Evolutionary conservation across 2,329 filamentous ascomycete genomes (phyloP).

Genomic region (Ustulina deusta): DNA sequence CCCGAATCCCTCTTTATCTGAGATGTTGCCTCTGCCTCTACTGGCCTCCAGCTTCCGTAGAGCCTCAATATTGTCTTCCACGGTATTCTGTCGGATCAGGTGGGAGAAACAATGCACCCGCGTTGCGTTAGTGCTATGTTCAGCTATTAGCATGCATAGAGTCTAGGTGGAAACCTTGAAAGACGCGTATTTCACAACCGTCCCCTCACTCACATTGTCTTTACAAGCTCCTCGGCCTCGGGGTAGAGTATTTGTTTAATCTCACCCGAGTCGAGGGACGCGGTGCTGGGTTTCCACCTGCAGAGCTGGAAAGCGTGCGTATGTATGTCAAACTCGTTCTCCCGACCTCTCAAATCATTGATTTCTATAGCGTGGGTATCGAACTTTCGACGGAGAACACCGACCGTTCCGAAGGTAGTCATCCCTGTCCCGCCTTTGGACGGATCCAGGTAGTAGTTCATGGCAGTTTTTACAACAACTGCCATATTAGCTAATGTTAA

Average conservation of each 20-base stretch:
- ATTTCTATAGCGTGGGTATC: slow-evolving; percentile 31
- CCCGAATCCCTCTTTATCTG: slow-evolving; percentile 28
- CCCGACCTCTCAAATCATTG: slow-evolving; percentile 27
- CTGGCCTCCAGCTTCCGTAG: slow-evolving; percentile 22
- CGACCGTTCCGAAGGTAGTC: slow-evolving; percentile 32
- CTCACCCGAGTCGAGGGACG: slow-evolving; percentile 16
- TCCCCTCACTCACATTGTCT: slow-evolving; percentile 32
- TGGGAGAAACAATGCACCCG: slow-evolving; percentile 37
- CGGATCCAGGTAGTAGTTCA: slow-evolving; percentile 37
- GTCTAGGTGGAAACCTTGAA: not conserved
- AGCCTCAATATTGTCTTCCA: slow-evolving; percentile 30
- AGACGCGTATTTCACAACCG: not conserved
- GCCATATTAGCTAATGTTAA: slow-evolving; percentile 17
- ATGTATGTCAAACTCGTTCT: slow-evolving; percentile 33
- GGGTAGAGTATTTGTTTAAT: slow-evolving; percentile 20
- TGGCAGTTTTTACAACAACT: slow-evolving; percentile 21
- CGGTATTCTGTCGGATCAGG: slow-evolving; percentile 30
- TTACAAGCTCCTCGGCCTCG: slow-evolving; percentile 34
- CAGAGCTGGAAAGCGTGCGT: slow-evolving; percentile 30
- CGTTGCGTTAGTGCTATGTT: slow-evolving; percentile 26
- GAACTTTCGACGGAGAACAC: slow-evolving; percentile 37
- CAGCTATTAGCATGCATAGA: not conserved
- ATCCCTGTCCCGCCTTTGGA: slow-evolving; percentile 22
- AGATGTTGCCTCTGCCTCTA: slow-evolving; percentile 27
- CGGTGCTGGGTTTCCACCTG: slow-evolving; percentile 32